These are phyloP conservation scores for Laburnicola sp. DNA, from an alignment of 2,329 filamentous ascomycete species.

Conservation along the genomic window DNA sequence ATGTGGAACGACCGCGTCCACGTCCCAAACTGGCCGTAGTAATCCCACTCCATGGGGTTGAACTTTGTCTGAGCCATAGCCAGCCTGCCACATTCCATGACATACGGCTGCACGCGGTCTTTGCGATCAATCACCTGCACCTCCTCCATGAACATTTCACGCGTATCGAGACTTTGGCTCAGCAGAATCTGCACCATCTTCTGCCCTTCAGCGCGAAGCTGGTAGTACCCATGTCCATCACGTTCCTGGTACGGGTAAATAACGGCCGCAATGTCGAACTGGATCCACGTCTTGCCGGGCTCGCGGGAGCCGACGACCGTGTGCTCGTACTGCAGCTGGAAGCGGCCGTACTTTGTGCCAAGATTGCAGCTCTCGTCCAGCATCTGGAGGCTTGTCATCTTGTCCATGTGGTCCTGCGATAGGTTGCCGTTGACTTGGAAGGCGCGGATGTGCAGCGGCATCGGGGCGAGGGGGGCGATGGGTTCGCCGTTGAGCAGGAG, in stretches of 20 bases:
- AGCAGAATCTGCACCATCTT: constrained; percentile 33
- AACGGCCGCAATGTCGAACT: constrained; percentile 34
- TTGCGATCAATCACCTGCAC: constrained; percentile 27
- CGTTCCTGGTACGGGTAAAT: constrained; percentile 1
- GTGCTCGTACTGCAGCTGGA: constrained; percentile 33
- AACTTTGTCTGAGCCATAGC: constrained; percentile 29
- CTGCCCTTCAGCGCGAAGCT: constrained; percentile 22
- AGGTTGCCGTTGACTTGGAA: constrained; percentile 27
- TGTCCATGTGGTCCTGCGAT: constrained; percentile 15
- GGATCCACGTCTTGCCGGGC: constrained; percentile 22
- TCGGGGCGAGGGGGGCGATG: constrained; percentile 25
- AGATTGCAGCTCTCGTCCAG: constrained; percentile 15
- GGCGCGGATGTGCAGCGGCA: constrained; percentile 26
- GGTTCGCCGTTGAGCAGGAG: constrained; percentile 29
- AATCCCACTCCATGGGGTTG: constrained; percentile 36
- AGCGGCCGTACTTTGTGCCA: constrained; percentile 17
- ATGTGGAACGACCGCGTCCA: constrained; percentile 21
- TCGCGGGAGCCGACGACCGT: constrained; percentile 22
- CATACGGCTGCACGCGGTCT: constrained; percentile 23
- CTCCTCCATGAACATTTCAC: constrained; percentile 24
- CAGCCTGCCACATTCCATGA: constrained; percentile 34
- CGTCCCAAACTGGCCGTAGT: constrained; percentile 33
- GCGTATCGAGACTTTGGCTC: constrained; percentile 12
- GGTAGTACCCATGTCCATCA: constrained; percentile 10
- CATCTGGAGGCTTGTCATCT: constrained; percentile 13